A percentile compares a stretch with the other conserved stretches of the same genome.
Evolutionary conservation across 1,284 basidiomycete species (phyloP).

Genomic region (Irpex rosettiformis): DNA sequence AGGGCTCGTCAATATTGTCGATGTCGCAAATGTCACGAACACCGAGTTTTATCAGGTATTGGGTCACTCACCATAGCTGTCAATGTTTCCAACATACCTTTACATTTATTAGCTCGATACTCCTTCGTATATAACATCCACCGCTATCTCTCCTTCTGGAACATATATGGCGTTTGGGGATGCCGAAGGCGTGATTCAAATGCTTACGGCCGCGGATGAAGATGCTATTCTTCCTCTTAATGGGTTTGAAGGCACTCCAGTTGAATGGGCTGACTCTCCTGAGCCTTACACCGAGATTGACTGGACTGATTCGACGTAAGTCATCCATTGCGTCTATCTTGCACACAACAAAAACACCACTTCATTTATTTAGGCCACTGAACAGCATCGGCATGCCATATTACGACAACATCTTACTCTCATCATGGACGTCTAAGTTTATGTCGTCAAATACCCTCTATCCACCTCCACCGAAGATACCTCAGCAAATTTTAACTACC

Average conservation of each 20-base stretch:
- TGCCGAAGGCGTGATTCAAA: conserved; percentile 80
- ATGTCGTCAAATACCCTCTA: conserved; percentile 40
- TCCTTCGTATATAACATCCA: conserved; percentile 75
- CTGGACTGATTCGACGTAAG: conserved; percentile 57
- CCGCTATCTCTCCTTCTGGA: conserved; percentile 82
- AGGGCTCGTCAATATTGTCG: conserved; percentile 89
- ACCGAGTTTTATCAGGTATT: conserved; percentile 76
- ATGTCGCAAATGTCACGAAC: conserved; percentile 69
- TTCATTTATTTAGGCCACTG: conserved; percentile 57
- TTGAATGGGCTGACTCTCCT: conserved; percentile 82
- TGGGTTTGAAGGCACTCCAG: conserved; percentile 79
- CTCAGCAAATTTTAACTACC: conserved; percentile 68
- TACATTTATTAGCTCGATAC: conserved; percentile 51
- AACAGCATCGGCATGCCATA: conserved; percentile 90
- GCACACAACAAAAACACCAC: not conserved
- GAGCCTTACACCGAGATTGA: conserved; percentile 69
- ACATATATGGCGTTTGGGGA: conserved; percentile 94
- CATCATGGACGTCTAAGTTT: conserved; percentile 69
- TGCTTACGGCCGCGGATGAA: conserved; percentile 75
- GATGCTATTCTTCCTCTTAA: conserved; percentile 78
- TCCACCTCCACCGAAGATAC: conserved; percentile 75
- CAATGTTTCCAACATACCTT: not conserved
- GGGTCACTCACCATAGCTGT: conserved; percentile 15
- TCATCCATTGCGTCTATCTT: not conserved
- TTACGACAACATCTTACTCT: conserved; percentile 78